These are phyloP conservation scores for Phaeomoniella chlamydospora DNA, from an alignment of 2,329 filamentous ascomycete species.

Conservation along the genomic window DNA sequence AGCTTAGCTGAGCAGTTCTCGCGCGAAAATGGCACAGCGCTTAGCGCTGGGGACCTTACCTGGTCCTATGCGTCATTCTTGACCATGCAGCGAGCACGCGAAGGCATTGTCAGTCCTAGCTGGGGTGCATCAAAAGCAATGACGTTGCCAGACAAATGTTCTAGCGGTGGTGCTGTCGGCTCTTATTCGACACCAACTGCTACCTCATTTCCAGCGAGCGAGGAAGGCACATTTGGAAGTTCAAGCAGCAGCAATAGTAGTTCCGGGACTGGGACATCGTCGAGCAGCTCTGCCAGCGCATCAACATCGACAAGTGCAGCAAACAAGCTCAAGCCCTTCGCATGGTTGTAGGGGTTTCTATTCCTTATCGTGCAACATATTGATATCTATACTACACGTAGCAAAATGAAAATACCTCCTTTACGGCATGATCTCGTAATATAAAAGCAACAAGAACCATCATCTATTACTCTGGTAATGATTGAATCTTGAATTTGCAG, in stretches of 20 bases:
- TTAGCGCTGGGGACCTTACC: conserved; percentile 9
- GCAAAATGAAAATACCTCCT: too few relatives aligned
- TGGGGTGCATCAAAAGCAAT: conserved; percentile 17
- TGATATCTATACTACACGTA: too few relatives aligned
- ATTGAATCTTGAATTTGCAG: too few relatives aligned
- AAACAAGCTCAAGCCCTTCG: conserved; percentile 1
- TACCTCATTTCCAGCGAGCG: conserved; percentile 15
- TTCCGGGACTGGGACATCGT: neutral
- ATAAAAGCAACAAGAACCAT: too few relatives aligned
- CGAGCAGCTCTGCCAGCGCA: neutral
- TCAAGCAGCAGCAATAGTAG: neutral
- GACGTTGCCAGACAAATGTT: conserved; percentile 17
- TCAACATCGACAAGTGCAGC: neutral
- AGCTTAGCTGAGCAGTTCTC: conserved; percentile 13
- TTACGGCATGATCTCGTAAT: too few relatives aligned
- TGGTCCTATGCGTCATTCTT: conserved; percentile 12
- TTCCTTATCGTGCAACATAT: too few relatives aligned
- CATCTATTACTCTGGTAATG: too few relatives aligned
- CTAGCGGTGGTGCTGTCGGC: conserved; percentile 15
- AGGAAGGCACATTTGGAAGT: neutral
- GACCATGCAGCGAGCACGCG: conserved; percentile 9
- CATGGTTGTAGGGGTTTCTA: conserved; percentile 1
- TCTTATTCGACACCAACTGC: conserved; percentile 17
- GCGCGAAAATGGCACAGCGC: conserved; percentile 6
- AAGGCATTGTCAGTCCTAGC: conserved; percentile 15